phyloP scores from a whole-genome alignment of 345 rosid species.

The Pistacia integerrima region DNA sequence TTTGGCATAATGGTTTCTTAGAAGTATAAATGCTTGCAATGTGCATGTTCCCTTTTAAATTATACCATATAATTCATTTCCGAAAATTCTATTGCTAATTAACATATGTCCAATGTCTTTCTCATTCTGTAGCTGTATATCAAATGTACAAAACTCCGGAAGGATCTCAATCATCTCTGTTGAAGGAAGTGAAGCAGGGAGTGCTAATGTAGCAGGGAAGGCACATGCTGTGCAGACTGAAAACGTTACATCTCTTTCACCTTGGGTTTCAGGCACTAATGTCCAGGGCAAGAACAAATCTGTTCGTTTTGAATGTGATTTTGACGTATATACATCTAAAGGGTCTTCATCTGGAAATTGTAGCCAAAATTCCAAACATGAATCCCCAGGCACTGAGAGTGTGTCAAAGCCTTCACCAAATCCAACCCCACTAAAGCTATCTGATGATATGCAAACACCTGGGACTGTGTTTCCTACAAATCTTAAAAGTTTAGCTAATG shows the following conservation, averaged over 20 bases:
- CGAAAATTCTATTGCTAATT: background rate
- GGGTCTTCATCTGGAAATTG: slow-evolving; percentile 40
- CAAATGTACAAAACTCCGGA: slow-evolving; percentile 36
- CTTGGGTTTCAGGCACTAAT: slow-evolving; percentile 33
- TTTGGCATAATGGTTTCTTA: background rate
- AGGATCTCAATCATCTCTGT: slow-evolving; percentile 35
- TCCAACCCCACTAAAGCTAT: slow-evolving; percentile 72
- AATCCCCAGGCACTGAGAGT: slow-evolving; percentile 27
- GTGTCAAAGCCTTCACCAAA: slow-evolving; percentile 49
- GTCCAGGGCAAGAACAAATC: slow-evolving; percentile 47
- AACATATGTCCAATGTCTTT: background rate
- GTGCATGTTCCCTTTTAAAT: background rate
- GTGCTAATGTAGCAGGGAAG: slow-evolving; percentile 29
- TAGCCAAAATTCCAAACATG: slow-evolving; percentile 36
- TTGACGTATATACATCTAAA: slow-evolving; percentile 43
- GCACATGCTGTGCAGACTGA: slow-evolving; percentile 21
- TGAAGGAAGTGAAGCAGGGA: slow-evolving; percentile 42
- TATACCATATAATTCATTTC: background rate
- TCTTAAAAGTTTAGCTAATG: slow-evolving; percentile 41
- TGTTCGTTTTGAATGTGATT: slow-evolving; percentile 56
- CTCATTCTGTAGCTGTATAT: slow-evolving; percentile 51
- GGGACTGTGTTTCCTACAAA: slow-evolving; percentile 81
- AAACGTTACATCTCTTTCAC: slow-evolving; percentile 20
- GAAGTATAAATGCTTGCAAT: background rate
- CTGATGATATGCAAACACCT: slow-evolving; percentile 97